Conservation (phyloP, 495 filamentous ascomycete species). For the Daldinia bambusicola region DNA sequence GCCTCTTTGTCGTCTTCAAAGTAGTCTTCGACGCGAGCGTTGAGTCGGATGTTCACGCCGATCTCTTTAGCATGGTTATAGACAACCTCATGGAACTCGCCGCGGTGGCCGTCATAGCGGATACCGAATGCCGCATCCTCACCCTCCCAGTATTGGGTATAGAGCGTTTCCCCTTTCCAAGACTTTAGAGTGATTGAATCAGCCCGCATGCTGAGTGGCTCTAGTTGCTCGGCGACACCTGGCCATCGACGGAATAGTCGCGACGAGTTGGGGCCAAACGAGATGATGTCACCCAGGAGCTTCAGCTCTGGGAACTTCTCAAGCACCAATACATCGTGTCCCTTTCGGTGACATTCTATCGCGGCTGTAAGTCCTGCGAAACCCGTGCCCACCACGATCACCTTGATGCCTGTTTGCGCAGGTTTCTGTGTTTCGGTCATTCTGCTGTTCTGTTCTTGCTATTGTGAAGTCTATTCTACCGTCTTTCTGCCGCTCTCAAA, state of each 20-base stretch:
- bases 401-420: constrained; percentile 58
- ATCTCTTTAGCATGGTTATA: constrained; percentile 65
- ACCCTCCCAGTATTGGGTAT: constrained; percentile 53
- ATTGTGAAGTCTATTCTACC: background rate
- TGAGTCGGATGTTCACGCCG: constrained; percentile 66
- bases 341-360: constrained; percentile 71
- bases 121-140: constrained; percentile 57
- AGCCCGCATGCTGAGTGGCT: constrained; percentile 61
- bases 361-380: constrained; percentile 70
- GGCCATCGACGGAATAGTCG: constrained; percentile 61
- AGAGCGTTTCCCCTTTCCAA: constrained; percentile 49
- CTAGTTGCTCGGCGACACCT: constrained; percentile 58
- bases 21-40: constrained; percentile 67
- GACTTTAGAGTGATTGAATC: constrained; percentile 51
- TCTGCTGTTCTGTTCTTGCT: constrained; percentile 1
- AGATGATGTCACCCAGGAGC: constrained; percentile 62
- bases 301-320: constrained; percentile 62
- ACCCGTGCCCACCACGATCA: constrained; percentile 68
- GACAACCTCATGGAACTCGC: constrained; percentile 69
- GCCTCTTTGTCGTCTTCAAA: constrained; percentile 66
- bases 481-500: constrained; percentile 16
- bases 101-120: constrained; percentile 69
- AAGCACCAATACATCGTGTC: constrained; percentile 64
- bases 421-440: constrained; percentile 44
- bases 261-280: constrained; percentile 61